Evolutionary conservation across 192 early-diverging fungal genomes (phyloP), one percentile per base, ranked within the genome.

Genomic region (Entophlyctis helioformis): DNA sequence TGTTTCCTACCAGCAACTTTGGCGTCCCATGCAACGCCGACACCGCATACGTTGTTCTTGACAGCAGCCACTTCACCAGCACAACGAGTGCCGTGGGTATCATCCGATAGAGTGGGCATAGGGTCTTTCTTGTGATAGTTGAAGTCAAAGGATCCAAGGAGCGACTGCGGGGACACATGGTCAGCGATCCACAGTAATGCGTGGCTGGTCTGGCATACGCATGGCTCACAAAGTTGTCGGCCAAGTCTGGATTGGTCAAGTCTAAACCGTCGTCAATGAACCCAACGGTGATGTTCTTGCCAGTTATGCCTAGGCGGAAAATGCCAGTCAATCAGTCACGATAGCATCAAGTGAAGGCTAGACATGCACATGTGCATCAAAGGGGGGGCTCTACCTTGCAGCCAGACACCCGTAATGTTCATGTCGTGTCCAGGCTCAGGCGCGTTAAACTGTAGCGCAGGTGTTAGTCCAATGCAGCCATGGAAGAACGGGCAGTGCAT

Each of bases 181-280:
- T n/a, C 24, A 35, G 16, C 16, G 10, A 18, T 15, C 13, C 8
- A 5, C 3, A 46, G 24, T 6, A 23, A 5, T 8, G 8, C 3
- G 42, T 7, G 42, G 44, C 42, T 15, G 18, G 8, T 16, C 20
- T 12, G 6, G 10, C 5, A 24, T 49, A 12, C 44, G 6, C 39
- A 40, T 18, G 42, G 16, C 73, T 63, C 72, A 87, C 89, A 78
- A 91, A 96, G 67, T 89, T 91, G 36, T 69, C 78, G 31, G 70
- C 63, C 31, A 98, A 57, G 53, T 98, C 96, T 15, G 84, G 71
- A 56, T 76, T 78, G 3, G 73, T 68, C 43, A 82, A 83, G 58
- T 98, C 93, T 36, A 98, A 60, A 1, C 96, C 96, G 59, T 98
- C 96, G 54, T 98, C 96, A 27, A 98, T 75, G 41, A 98, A 83